Evolutionary conservation across 441 rosid species (phyloP).

Genomic region (Kokia cookei): DNA sequence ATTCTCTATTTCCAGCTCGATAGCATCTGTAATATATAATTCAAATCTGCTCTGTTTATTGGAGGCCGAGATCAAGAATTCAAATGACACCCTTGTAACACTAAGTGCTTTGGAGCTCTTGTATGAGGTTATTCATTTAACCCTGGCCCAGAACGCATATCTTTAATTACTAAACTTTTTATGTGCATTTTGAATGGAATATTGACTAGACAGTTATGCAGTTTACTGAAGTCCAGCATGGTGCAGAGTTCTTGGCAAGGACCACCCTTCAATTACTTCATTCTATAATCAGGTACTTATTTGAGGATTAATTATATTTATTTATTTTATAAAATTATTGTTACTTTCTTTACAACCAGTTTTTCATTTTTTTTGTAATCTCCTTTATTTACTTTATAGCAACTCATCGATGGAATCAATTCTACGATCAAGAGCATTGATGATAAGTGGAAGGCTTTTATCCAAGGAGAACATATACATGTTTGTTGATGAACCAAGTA

Average conservation of each 20-base stretch:
- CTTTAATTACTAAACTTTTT: background rate
- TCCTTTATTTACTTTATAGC: constrained; percentile 24
- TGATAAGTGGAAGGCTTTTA: constrained; percentile 78
- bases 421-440: constrained; percentile 72
- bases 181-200: background rate
- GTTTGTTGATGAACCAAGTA: constrained; percentile 62
- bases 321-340: background rate
- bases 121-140: constrained; percentile 56
- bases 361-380: constrained; percentile 1
- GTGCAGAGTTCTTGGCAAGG: constrained; percentile 65
- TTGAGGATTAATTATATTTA: background rate
- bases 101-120: constrained; percentile 75
- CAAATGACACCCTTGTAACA: constrained; percentile 58
- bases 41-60: constrained; percentile 63
- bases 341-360: background rate
- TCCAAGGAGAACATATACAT: constrained; percentile 43
- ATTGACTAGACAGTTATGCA: constrained; percentile 24
- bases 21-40: constrained; percentile 57
- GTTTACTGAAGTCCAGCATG: constrained; percentile 70
- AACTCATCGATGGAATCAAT: constrained; percentile 42
- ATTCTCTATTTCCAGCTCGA: constrained; percentile 60
- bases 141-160: background rate
- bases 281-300: constrained; percentile 60
- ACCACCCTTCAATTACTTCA: constrained; percentile 58
- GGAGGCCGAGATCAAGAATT: constrained; percentile 60